A percentile compares a stretch with the other conserved stretches of the same genome.
Conservation (phyloP, 306 rosid genomes). For the Phaseolus lunatus region DNA sequence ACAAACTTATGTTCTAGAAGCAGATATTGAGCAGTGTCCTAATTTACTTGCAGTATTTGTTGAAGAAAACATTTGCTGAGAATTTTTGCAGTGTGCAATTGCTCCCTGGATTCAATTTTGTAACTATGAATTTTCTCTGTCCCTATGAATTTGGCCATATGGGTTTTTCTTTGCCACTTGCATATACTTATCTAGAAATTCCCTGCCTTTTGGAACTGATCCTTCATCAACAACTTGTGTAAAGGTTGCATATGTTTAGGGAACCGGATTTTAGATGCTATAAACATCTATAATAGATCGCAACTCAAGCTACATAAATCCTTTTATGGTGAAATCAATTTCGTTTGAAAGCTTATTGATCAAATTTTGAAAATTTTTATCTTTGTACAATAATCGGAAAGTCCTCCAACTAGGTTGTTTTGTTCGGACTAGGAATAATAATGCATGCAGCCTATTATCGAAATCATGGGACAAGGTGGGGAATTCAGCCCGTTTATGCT, state of each 20-base stretch:
- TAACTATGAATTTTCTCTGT: slow-evolving; percentile 70
- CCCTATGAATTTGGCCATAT: slow-evolving; percentile 66
- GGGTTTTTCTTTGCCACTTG: slow-evolving; percentile 60
- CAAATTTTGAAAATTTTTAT: too few relatives aligned
- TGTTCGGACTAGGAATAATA: too few relatives aligned
- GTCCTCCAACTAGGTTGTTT: too few relatives aligned
- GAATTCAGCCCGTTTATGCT: too few relatives aligned
- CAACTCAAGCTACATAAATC: too few relatives aligned
- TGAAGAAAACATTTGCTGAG: slow-evolving; percentile 67
- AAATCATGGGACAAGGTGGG: too few relatives aligned
- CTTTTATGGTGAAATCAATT: too few relatives aligned
- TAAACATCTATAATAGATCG: too few relatives aligned
- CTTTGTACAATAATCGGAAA: too few relatives aligned
- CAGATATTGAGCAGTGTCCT: slow-evolving; percentile 61
- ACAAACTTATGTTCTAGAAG: slow-evolving; percentile 55
- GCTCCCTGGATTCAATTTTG: slow-evolving; percentile 96
- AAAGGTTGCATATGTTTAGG: slow-evolving; percentile 71
- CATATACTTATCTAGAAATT: slow-evolving; percentile 49
- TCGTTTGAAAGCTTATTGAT: too few relatives aligned
- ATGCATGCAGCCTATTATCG: too few relatives aligned
- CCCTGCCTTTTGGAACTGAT: slow-evolving; percentile 69
- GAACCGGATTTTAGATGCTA: slow-evolving; percentile 62
- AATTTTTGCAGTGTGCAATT: slow-evolving; percentile 92
- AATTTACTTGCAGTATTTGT: slow-evolving; percentile 60
- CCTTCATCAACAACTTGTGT: slow-evolving; percentile 72